phyloP scores from a whole-genome alignment of 306 rosid genomes.

The Leucaena leucocephala region DNA sequence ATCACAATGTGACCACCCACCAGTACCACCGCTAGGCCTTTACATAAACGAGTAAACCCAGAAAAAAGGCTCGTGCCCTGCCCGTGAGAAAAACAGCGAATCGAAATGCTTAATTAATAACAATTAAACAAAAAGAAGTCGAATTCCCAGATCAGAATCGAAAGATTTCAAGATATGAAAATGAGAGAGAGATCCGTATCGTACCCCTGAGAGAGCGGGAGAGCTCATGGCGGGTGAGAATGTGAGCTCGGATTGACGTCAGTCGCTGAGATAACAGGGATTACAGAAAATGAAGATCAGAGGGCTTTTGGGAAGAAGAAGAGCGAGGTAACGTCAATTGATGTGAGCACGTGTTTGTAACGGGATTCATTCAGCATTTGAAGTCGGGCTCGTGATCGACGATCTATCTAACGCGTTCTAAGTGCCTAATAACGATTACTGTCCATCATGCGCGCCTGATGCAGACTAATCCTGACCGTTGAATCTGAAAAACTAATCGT shows the following conservation, averaged over 20 bases:
- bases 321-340: background rate
- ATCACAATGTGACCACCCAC: constrained; percentile 66
- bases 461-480: background rate
- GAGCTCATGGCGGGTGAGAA: constrained; percentile 26
- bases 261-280: background rate
- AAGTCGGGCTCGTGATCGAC: background rate
- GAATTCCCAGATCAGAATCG: constrained; percentile 29
- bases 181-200: background rate
- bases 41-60: constrained; percentile 78
- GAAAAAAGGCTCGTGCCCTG: constrained; percentile 63
- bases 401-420: background rate
- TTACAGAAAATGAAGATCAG: constrained; percentile 1
- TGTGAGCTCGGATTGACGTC: background rate
- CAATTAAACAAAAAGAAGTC: background rate
- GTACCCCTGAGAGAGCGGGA: constrained; percentile 20
- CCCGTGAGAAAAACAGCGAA: background rate
- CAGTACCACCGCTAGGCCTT: constrained; percentile 79
- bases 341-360: background rate
- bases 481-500: background rate
- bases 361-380: background rate
- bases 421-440: background rate
- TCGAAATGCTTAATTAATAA: background rate
- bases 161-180: background rate
- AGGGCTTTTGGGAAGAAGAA: background rate
- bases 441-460: background rate